Base-by-base conservation (phyloP, 2,329 filamentous ascomycete species). In the Chaetomium olivaceum region DNA sequence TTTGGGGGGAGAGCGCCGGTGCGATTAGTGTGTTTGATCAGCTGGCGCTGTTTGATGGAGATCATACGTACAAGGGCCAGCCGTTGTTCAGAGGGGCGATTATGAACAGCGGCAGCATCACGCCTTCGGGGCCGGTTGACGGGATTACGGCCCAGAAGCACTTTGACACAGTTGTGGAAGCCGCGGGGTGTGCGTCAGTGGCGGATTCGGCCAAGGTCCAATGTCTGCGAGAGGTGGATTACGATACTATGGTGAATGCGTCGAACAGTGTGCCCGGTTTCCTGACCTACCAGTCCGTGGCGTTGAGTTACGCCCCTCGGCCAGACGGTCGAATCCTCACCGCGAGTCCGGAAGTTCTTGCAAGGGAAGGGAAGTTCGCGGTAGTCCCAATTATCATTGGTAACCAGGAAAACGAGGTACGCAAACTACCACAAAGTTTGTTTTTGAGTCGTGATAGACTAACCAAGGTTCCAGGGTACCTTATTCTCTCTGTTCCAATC, bases 11-110 rank as follows among this genome's bases (percentile, higher is more conserved):
- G 74, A 88, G 84, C 1, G 88, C 89, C 0, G 89, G 89, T 0
- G 80, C 87, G 16, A 91, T 93, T 67, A 92, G 89, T 0, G 89
- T 91, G 1, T 84, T 90, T 58, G 86, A 93, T 72, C 91, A 94
- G 71, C 91, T 92, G 85, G 79, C 86, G 1, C 79, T 93, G 12
- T 92, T 91, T 70, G 84, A 87, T 39, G 91, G 91, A 6, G 81
- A 94, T 75, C 85, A 87, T 73, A 88, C 80, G 0, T 93, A 93
- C 79, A 92, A 93, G 2, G 89, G 88, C 61, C 87, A 89, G 71
- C 81, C 87, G 1, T 81, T 95, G 0, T 94, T 95, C 83, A 85
- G 89, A 25, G 91, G 81, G 0, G 91, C 81, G 29, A 93, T 94
- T 71, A 93, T 95, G 91, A 85, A 90, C 78, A 90, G 87, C 2